These are phyloP conservation scores for Cenchrus purpureus DNA, from an alignment of 176 grass and related monocot species.

Conservation along the genomic window DNA sequence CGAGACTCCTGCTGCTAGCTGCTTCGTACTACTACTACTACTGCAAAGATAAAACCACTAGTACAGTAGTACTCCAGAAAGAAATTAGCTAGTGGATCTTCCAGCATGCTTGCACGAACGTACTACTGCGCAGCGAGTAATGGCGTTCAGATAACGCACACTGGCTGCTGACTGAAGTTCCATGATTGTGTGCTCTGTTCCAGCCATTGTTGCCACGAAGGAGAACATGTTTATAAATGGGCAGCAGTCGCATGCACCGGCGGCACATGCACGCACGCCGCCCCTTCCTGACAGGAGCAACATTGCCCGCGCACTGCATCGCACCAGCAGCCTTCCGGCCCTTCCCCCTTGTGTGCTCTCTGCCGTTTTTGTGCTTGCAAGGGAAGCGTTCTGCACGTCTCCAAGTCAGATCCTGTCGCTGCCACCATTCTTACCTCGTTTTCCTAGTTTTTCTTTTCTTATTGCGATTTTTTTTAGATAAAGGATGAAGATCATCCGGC, in stretches of 20 bases:
- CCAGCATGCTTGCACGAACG: neutral
- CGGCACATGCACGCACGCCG: constrained; percentile 5
- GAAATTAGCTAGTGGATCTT: constrained; percentile 1
- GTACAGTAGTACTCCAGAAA: neutral
- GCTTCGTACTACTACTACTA: neutral
- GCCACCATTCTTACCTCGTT: neutral
- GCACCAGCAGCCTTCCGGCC: neutral
- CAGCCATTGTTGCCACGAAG: neutral
- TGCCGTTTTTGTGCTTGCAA: neutral
- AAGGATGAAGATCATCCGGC: too few relatives aligned
- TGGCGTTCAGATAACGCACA: neutral
- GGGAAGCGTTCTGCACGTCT: neutral
- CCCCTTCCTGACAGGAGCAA: constrained; percentile 6
- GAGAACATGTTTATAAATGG: neutral
- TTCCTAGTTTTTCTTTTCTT: neutral
- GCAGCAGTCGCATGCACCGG: constrained; percentile 21
- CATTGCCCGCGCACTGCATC: neutral
- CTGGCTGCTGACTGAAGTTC: neutral
- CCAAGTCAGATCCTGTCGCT: neutral
- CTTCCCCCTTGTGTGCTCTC: neutral
- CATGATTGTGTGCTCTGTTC: constrained; percentile 9
- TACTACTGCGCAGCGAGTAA: neutral
- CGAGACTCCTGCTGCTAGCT: neutral
- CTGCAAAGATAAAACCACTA: too few relatives aligned
- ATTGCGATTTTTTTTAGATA: too few relatives aligned